Evolutionary conservation across 495 filamentous ascomycete genomes (phyloP), one percentile per base, ranked within the genome.

Genomic region (Neurospora sublineolata): DNA sequence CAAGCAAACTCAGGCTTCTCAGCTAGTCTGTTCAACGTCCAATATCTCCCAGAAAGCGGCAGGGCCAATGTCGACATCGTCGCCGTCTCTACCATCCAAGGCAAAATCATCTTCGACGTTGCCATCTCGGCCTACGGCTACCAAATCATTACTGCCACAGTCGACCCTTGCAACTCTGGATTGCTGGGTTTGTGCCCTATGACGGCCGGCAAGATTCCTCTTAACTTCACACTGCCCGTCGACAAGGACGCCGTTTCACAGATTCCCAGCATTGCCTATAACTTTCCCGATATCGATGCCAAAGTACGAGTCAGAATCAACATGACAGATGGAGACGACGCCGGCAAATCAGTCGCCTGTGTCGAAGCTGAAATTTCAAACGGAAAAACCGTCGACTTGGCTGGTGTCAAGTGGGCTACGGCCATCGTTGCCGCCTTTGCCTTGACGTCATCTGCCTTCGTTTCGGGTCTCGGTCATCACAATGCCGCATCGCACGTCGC

Each of bases 401-500:
- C 91, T 69, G 93, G 87, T 73, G 94, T 99, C 20, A 92, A 92
- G 73, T 98, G 95, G 95, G 82, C 86, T 33, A 93, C 93, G n/a
- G 95, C 95, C 68, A 86, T 97, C 70, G 93, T 97, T 72, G 94
- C 94, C 73, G 93, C 93, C 72, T 80, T 97, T 67, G 92, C 92
- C 69, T 85, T 99, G 44, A 86, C 92, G 69, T 92, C 92, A 10
- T 95, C 93, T 67, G 93, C 93, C 69, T 87, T 97, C 72, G 90
- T 92, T 42, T 94, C 92, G 27, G 92, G 93, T 14, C 83, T 95
- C 10, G 93, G 92, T 36, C 91, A 98, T 80, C 94, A 93, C 23
- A 98, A 97, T 79, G 96, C 95, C 18, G 95, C 95, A 23, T 94
- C 95, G 40, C 95, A 99, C 80, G 93, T 99, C 67, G 95, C 95